Base-by-base conservation (phyloP, 2,329 filamentous ascomycete genomes). In the Hymenoscyphus occultus region DNA sequence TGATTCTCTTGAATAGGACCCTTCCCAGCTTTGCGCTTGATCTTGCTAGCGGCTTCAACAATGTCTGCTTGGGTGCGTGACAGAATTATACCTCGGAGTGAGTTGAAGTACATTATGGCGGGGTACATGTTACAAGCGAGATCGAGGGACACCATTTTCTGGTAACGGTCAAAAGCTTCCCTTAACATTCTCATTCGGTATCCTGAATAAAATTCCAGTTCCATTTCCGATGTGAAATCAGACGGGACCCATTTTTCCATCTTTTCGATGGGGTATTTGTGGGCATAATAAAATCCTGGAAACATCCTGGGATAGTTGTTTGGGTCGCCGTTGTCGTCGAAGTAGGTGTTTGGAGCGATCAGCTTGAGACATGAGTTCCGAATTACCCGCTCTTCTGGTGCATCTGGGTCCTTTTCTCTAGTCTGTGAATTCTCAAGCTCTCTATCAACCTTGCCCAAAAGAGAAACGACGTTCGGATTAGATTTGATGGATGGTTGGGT, bases 181-280 rank as follows among this genome's bases (percentile, higher is more conserved):
- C 76, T 74, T 28, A 77, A 60, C 5, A 64, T 64, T 32, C 69
- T 69, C 19, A 77, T 61, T 32, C 74, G 74, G 63, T 68, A 76
- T 16, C 65, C 68, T 22, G 69, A 68, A 22, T 66, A 67, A 58
- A 73, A 73, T 60, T 75, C 66, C 32, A 61, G 60, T 51, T 64
- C 65, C 51, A 71, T 67, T 10, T 67, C 59, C 16, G 68, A 60
- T 35, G 68, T 69, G 32, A 73, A 71, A 42, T 68, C 40, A 48
- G 59, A 22, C 19, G 74, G 74, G 35, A 73, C 60, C 2, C 60
- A 31, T 13, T 48, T 13, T 39, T 56, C 60, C 56, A 76, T 71
- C 9, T 65, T 56, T 35, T 72, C 66, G 4, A 71, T 68, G 13
- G 71, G 67, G 31, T 70, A 66, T 35, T 67, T 58, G 45, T 60